phyloP scores from a whole-genome alignment of 2,329 filamentous ascomycete species.

The Tolypocladium paradoxum region DNA sequence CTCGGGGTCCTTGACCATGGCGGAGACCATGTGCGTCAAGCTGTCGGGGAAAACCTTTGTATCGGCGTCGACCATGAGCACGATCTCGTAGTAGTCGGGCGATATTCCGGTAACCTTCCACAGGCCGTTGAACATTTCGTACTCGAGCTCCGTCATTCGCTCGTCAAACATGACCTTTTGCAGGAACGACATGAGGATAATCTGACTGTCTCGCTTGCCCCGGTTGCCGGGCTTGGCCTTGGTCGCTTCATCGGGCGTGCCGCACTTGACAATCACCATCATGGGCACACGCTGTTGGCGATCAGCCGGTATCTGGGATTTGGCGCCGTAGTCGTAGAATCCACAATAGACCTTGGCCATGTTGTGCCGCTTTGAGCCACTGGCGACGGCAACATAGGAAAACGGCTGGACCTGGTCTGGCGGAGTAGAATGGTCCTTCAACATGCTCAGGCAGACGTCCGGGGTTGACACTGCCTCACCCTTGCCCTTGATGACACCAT shows the following conservation, averaged over 20 bases:
- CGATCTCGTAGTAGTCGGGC: slow-evolving; percentile 93
- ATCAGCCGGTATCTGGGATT: slow-evolving; percentile 67
- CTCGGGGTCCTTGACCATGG: slow-evolving; percentile 97
- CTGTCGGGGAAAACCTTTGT: slow-evolving; percentile 99
- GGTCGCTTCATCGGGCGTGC: slow-evolving; percentile 73
- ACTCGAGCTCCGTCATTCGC: slow-evolving; percentile 98
- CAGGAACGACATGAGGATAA: slow-evolving; percentile 97
- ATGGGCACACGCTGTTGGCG: slow-evolving; percentile 96
- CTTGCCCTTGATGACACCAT: slow-evolving; percentile 93
- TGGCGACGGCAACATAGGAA: slow-evolving; percentile 93
- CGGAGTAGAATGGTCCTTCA: slow-evolving; percentile 77
- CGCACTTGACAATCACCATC: slow-evolving; percentile 93
- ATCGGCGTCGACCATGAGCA: slow-evolving; percentile 98
- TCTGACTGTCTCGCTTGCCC: slow-evolving; percentile 97
- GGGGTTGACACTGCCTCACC: slow-evolving; percentile 81
- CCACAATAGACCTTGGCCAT: slow-evolving; percentile 98
- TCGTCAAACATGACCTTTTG: slow-evolving; percentile 99
- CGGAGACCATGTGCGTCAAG: slow-evolving; percentile 95
- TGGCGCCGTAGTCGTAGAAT: slow-evolving; percentile 89
- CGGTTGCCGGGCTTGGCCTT: slow-evolving; percentile 89
- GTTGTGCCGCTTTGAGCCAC: slow-evolving; percentile 94
- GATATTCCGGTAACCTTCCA: slow-evolving; percentile 99
- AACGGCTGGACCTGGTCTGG: slow-evolving; percentile 78
- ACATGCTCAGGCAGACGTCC: slow-evolving; percentile 83
- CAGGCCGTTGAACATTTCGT: slow-evolving; percentile 98